phyloP scores from a whole-genome alignment of 805 yeast species.

The Trichomonascus vanleenenianus region DNA sequence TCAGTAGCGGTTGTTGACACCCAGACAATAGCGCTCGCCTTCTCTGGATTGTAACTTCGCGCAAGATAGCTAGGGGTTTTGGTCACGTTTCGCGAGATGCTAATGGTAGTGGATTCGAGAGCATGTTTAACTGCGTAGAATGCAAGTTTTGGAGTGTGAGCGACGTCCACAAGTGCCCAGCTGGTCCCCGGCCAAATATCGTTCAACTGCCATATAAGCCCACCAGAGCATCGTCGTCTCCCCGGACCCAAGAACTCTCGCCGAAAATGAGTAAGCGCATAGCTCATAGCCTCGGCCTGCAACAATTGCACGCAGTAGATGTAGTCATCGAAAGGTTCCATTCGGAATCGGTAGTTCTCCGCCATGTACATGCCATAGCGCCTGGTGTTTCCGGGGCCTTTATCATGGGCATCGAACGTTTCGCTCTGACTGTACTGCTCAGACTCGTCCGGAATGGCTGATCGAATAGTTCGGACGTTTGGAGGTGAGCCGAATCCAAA shows the following conservation, averaged over 20 bases:
- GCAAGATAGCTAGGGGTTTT: not conserved
- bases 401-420: slow-evolving; percentile 39
- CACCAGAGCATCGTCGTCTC: slow-evolving; percentile 35
- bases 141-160: slow-evolving; percentile 36
- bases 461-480: slow-evolving; percentile 28
- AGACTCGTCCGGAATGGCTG: slow-evolving; percentile 30
- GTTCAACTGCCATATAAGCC: slow-evolving; percentile 45
- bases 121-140: slow-evolving; percentile 41
- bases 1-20: not conserved
- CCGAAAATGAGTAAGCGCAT: slow-evolving; percentile 39
- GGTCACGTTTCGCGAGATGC: slow-evolving; percentile 16
- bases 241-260: slow-evolving; percentile 35
- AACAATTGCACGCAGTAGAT: slow-evolving; percentile 43
- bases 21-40: not conserved
- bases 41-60: slow-evolving; percentile 1
- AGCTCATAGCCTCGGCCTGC: slow-evolving; percentile 42
- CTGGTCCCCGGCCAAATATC: slow-evolving; percentile 46
- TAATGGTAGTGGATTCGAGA: slow-evolving; percentile 27
- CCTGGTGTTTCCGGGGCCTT: slow-evolving; percentile 39
- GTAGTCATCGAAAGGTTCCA: slow-evolving; percentile 33
- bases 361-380: slow-evolving; percentile 37
- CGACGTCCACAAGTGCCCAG: slow-evolving; percentile 41
- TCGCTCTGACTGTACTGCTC: slow-evolving; percentile 38
- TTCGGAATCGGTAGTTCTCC: slow-evolving; percentile 34
- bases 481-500: slow-evolving; percentile 39